Evolutionary conservation across 2,329 filamentous ascomycete genomes (phyloP), one percentile per base, ranked within the genome.

Genomic region (Cladosporium sp.): DNA sequence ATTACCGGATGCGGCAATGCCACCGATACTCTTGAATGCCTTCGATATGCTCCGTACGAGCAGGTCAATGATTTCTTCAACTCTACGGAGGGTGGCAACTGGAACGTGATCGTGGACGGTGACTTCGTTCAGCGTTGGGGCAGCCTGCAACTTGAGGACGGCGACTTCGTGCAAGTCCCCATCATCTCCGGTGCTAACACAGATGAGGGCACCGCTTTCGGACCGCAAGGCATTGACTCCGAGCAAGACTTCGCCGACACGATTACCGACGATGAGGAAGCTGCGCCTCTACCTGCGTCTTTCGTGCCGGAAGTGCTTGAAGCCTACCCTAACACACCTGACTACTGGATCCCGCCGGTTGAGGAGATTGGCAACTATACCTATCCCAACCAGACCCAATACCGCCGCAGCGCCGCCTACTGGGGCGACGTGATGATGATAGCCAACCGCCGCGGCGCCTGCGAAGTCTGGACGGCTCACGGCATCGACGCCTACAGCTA

Each of bases 161-260:
- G 82, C 41, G 74, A 75, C 15, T 86, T 86, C 56, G 78, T 85
- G 50, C 74, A 80, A 47, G 80, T 87, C 0, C 60, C 62, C 4
- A 76, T 86, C 36, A 72, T 88, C 6, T 70, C 76, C 29, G 84
- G 85, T 34, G 77, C 76, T 30, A 87, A 86, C 63, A 77, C 77
- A 1, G 84, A 88, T 57, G 85, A 88, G 62, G 85, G 82, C 2
- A 77, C 77, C 1, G 69, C 71, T 1, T 85, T 84, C 58, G 76
- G 72, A 0, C 73, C 74, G 9, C 63, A 54, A 5, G 77, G 75
- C 13, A 75, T 85, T 54, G 77, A 83, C 60, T 80, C 75, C n/a
- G 45, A 41, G n/a, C 24, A 40, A 17, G 45, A 41, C 45, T 48
- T 48, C 59, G 64, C 70, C 39, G 60, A 64, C 17, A 69, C 66